phyloP scores from a whole-genome alignment of 106 monocot genomes.

The Dendrobium huoshanense region DNA sequence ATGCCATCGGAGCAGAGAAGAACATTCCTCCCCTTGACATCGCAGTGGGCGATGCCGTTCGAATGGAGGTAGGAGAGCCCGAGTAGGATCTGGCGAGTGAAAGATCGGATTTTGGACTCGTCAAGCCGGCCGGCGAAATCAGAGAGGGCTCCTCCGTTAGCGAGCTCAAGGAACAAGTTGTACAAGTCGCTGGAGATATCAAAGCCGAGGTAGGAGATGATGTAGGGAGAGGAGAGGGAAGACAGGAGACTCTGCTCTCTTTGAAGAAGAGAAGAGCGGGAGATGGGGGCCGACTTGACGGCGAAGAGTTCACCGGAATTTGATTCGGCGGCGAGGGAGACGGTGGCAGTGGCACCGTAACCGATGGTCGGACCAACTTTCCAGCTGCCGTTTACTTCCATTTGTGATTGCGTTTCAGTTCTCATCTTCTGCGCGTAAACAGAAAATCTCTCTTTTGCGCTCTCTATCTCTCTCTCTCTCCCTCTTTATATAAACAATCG shows the following conservation, averaged over 20 bases:
- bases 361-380: slow-evolving; percentile 24
- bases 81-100: slow-evolving; percentile 23
- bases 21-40: slow-evolving; percentile 53
- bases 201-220: slow-evolving; percentile 45
- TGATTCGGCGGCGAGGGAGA: slow-evolving; percentile 38
- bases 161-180: slow-evolving; percentile 49
- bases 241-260: slow-evolving; percentile 38
- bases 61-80: slow-evolving; percentile 39
- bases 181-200: slow-evolving; percentile 5
- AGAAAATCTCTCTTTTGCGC: background rate
- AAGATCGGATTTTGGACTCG: slow-evolving; percentile 21
- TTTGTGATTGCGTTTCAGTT: background rate
- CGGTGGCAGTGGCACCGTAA: slow-evolving; percentile 54
- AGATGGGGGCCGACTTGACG: slow-evolving; percentile 42
- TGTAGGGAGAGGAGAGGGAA: slow-evolving; percentile 35
- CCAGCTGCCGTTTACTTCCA: background rate
- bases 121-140: slow-evolving; percentile 20
- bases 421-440: background rate
- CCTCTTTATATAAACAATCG: background rate
- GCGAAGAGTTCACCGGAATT: slow-evolving; percentile 44
- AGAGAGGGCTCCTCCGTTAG: slow-evolving; percentile 33
- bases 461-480: too few species aligned
- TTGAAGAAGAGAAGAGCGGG: slow-evolving; percentile 17
- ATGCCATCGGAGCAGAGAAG: slow-evolving; percentile 16
- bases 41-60: slow-evolving; percentile 43